These are phyloP conservation scores for Arabis alpina DNA, from an alignment of 345 rosid species.

Conservation along the genomic window DNA sequence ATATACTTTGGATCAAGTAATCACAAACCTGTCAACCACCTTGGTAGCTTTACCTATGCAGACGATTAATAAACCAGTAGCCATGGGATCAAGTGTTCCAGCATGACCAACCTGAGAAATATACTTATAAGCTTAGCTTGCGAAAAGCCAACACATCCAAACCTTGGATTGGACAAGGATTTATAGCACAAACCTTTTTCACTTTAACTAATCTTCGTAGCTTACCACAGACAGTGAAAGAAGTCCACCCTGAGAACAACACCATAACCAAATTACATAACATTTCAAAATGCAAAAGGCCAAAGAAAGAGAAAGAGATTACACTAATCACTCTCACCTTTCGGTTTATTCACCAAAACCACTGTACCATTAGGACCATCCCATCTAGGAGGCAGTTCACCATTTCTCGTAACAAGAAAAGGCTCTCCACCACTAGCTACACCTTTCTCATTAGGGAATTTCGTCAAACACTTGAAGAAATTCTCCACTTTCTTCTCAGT, in stretches of 20 bases:
- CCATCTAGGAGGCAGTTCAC: slow-evolving; percentile 88
- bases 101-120: slow-evolving; percentile 88
- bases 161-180: slow-evolving; percentile 10
- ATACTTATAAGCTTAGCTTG: slow-evolving; percentile 15
- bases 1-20: slow-evolving; percentile 7
- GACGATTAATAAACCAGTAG: slow-evolving; percentile 90
- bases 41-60: slow-evolving; percentile 95
- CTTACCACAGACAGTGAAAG: slow-evolving; percentile 98
- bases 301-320: not conserved
- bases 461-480: slow-evolving; percentile 87
- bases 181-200: slow-evolving; percentile 64
- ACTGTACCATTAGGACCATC: slow-evolving; percentile 84
- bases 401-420: slow-evolving; percentile 65
- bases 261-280: slow-evolving; percentile 29
- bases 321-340: slow-evolving; percentile 55
- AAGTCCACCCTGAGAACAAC: slow-evolving; percentile 78
- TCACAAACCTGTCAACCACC: slow-evolving; percentile 74
- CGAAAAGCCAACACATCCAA: not conserved
- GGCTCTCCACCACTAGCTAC: slow-evolving; percentile 69
- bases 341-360: slow-evolving; percentile 89
- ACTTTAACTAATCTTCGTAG: slow-evolving; percentile 86
- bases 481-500: slow-evolving; percentile 86
- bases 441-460: slow-evolving; percentile 57
- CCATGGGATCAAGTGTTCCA: slow-evolving; percentile 99
- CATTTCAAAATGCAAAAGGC: not conserved